phyloP scores from a whole-genome alignment of 805 yeast species.

The Trichomonascus vanleenenianus region DNA sequence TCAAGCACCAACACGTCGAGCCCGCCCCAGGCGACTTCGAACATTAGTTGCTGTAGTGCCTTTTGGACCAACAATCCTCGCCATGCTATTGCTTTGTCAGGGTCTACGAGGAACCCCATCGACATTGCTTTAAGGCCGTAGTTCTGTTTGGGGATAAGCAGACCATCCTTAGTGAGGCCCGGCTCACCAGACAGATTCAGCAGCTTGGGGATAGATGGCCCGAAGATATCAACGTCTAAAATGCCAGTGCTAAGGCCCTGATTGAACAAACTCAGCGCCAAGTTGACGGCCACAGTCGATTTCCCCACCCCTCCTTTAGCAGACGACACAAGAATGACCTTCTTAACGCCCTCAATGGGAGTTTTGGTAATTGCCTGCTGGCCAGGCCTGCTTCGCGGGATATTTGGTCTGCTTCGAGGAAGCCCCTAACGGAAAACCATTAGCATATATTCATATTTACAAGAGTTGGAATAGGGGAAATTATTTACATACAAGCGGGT shows the following conservation, averaged over 20 bases:
- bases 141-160: constrained; percentile 57
- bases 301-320: constrained; percentile 83
- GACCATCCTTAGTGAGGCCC: constrained; percentile 42
- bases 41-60: constrained; percentile 75
- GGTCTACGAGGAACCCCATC: constrained; percentile 71
- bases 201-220: constrained; percentile 74
- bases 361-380: constrained; percentile 31
- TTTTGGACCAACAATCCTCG: constrained; percentile 82
- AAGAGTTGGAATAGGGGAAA: not conserved
- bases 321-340: constrained; percentile 58
- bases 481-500: constrained; percentile 43
- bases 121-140: constrained; percentile 82
- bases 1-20: constrained; percentile 68
- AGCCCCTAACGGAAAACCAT: constrained; percentile 31
- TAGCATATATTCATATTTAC: constrained; percentile 1
- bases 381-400: constrained; percentile 46
- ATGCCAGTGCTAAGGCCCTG: constrained; percentile 55
- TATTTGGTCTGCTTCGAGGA: constrained; percentile 23
- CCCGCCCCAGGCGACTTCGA: constrained; percentile 68
- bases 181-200: constrained; percentile 69
- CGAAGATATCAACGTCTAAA: constrained; percentile 75
- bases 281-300: constrained; percentile 60
- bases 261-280: constrained; percentile 53
- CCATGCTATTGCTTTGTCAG: constrained; percentile 69
- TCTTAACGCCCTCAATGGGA: constrained; percentile 51